phyloP scores from a whole-genome alignment of 768 basidiomycete genomes.

The Phaeolepiota aurea region DNA sequence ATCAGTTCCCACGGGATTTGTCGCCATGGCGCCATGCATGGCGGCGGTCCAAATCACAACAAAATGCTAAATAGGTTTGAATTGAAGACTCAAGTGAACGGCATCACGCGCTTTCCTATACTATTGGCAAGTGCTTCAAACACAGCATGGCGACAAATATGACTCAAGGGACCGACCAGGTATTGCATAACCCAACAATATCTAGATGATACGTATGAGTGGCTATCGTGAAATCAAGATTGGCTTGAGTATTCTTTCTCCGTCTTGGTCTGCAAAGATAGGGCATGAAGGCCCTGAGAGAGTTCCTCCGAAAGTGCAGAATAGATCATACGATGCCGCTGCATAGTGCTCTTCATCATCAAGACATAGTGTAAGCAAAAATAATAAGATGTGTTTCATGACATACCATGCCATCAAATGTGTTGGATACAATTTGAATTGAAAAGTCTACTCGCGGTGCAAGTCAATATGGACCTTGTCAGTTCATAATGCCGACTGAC shows the following conservation, averaged over 20 bases:
- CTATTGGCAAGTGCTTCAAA: too few species aligned
- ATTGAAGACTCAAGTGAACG: too few species aligned
- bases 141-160: too few species aligned
- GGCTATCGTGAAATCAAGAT: neutral
- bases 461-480: too few species aligned
- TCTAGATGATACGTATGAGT: conserved; percentile 1
- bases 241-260: conserved; percentile 31
- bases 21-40: conserved; percentile 4
- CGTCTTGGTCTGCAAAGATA: conserved; percentile 71
- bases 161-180: too few species aligned
- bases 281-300: conserved; percentile 62
- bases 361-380: conserved; percentile 5
- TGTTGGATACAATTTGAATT: conserved; percentile 62
- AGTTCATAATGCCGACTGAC: conserved; percentile 40
- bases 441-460: conserved; percentile 54
- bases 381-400: conserved; percentile 3
- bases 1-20: conserved; percentile 3
- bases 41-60: conserved; percentile 4
- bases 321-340: conserved; percentile 78
- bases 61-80: conserved; percentile 2
- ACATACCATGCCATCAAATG: conserved; percentile 66
- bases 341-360: conserved; percentile 52
- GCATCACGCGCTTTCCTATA: too few species aligned
- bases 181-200: conserved; percentile 3
- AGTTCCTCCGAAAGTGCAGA: conserved; percentile 66